Evolutionary conservation across 305 asterid species (phyloP).

Genomic region (Petunia hybrid): DNA sequence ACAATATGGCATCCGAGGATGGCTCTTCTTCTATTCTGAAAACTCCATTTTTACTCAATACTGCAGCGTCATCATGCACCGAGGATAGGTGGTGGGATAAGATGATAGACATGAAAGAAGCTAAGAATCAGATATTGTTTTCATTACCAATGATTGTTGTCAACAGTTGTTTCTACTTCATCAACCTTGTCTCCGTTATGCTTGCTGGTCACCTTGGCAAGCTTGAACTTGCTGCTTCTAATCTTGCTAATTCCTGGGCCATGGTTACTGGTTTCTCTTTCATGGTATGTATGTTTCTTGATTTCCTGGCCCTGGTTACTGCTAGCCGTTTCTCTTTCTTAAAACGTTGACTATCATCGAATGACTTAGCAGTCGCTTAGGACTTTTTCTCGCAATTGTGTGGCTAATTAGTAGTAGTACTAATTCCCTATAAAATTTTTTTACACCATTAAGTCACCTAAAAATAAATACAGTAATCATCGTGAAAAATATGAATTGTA

Average conservation of each 20-base stretch:
- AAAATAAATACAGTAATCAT: too few relatives aligned
- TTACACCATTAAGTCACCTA: too few relatives aligned
- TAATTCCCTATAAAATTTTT: too few relatives aligned
- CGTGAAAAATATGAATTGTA: too few relatives aligned
- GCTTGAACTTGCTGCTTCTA: conserved; percentile 69
- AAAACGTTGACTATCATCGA: too few relatives aligned
- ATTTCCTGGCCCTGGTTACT: too few relatives aligned
- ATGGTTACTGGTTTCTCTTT: conserved; percentile 66
- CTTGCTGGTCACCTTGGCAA: conserved; percentile 87
- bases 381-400: too few relatives aligned
- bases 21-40: neutral
- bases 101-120: conserved; percentile 63
- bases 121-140: conserved; percentile 61
- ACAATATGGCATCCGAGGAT: neutral
- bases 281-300: conserved; percentile 54
- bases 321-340: too few relatives aligned
- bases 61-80: neutral
- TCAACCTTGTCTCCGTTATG: conserved; percentile 80
- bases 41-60: neutral
- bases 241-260: conserved; percentile 87
- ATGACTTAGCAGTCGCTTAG: too few relatives aligned
- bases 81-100: conserved; percentile 44
- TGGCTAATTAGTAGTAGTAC: too few relatives aligned
- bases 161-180: conserved; percentile 58
- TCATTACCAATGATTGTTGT: conserved; percentile 75